Percentiles rank a stretch among this genome's conserved stretches.
phyloP scores from a whole-genome alignment of 805 yeast species.

The Ogataea pignaliae region DNA sequence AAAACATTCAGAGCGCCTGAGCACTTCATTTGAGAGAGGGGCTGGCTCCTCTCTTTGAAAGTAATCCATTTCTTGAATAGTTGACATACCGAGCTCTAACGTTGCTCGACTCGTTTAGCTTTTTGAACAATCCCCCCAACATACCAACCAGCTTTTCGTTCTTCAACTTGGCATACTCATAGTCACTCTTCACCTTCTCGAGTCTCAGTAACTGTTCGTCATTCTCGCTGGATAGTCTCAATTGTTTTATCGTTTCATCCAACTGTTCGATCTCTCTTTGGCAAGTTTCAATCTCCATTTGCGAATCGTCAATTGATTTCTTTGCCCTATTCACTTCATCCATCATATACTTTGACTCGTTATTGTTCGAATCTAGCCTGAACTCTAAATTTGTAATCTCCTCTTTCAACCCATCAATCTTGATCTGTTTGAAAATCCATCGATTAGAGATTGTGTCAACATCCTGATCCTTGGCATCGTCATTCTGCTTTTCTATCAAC shows the following conservation, averaged over 20 bases:
- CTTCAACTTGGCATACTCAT: constrained; percentile 3
- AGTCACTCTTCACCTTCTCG: constrained; percentile 7
- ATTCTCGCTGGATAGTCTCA: constrained; percentile 4
- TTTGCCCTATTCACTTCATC: constrained; percentile 53
- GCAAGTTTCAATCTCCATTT: constrained; percentile 24
- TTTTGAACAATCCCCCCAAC: constrained; percentile 14
- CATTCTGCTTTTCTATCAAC: constrained; percentile 18
- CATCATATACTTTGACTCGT: constrained; percentile 62
- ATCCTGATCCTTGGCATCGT: constrained; percentile 12
- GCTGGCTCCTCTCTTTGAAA: constrained; percentile 15
- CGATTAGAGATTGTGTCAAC: background rate
- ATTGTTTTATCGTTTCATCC: constrained; percentile 1
- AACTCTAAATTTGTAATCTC: constrained; percentile 40
- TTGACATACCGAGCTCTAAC: constrained; percentile 21
- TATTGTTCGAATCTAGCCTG: constrained; percentile 41
- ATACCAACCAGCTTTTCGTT: constrained; percentile 9
- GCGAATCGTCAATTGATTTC: constrained; percentile 44
- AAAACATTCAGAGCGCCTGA: no score
- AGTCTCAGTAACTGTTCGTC: constrained; percentile 3
- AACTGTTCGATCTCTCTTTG: constrained; percentile 5
- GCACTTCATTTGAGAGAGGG: constrained; percentile 10
- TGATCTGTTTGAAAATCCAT: constrained; percentile 35
- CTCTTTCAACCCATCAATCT: constrained; percentile 42
- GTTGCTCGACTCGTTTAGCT: constrained; percentile 18
- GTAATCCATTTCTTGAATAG: constrained; percentile 21